Conservation (phyloP, 2,329 filamentous ascomycete species). For the Trichoderma hamatum region DNA sequence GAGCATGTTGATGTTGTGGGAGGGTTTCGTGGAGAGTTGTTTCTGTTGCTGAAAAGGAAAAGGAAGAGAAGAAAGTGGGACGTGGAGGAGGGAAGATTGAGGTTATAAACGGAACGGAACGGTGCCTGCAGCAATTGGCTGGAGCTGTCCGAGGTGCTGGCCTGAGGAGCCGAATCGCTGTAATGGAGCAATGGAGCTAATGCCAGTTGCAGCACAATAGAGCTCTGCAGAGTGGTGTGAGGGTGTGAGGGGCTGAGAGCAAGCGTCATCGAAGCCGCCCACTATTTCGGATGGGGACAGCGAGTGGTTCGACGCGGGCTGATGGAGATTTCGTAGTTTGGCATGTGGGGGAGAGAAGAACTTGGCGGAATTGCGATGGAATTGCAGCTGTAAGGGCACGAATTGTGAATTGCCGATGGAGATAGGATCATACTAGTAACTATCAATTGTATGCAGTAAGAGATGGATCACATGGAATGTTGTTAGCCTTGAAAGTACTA, state of each 20-base stretch:
- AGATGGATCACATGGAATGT: neutral
- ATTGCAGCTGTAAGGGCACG: neutral
- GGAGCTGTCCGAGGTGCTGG: constrained; percentile 2
- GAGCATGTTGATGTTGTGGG: constrained; percentile 57
- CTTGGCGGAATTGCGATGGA: neutral
- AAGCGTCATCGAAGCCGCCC: neutral
- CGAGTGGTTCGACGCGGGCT: neutral
- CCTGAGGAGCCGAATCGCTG: constrained; percentile 14
- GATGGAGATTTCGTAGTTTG: neutral
- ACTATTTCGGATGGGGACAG: neutral
- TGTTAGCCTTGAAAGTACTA: neutral
- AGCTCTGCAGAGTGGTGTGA: neutral
- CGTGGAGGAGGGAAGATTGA: constrained; percentile 12
- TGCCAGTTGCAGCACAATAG: neutral
- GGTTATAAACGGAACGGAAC: constrained; percentile 3
- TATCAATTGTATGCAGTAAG: neutral
- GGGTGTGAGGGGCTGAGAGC: neutral
- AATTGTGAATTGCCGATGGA: neutral
- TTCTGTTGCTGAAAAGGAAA: constrained; percentile 27
- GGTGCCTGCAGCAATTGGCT: constrained; percentile 11
- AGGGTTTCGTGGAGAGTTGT: neutral
- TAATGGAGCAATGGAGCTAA: neutral
- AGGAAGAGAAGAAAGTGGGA: constrained; percentile 22
- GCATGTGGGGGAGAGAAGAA: neutral
- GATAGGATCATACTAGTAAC: no score